Evolutionary conservation across 2,329 filamentous ascomycete species (phyloP), one percentile per base, ranked within the genome.

Genomic region (Aureobasidium sp.): DNA sequence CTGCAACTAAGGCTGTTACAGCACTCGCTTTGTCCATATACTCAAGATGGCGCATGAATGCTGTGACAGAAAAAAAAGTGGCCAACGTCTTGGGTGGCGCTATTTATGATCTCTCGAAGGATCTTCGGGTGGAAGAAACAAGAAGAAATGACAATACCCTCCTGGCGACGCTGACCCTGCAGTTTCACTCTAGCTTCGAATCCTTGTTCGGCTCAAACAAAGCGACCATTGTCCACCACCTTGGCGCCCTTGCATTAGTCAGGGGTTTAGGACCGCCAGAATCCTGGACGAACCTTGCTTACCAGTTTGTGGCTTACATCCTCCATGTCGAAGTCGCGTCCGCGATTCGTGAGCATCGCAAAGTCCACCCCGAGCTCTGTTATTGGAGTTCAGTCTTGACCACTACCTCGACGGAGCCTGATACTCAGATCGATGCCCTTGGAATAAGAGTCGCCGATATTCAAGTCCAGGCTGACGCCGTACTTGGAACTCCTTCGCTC

Each of bases 181-280:
- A 56, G n/a, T 56, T 56, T 10, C 52, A 56, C 39, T 56, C 52
- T 2, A 56, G 52, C 27, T 56, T 44, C 17, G 52, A 56, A 13
- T 43, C 52, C 9, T 34, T 56, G 26, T 56, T 56, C 10, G 37
- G 13, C 7, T 43, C 52, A 2, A 56, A 32, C 17, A 44, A 43
- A 44, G 52, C 52, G 2, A 56, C 52, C 3, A 56, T 56, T 8
- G 52, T 56, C 1, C 52, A 56, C 39, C 52, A 56, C 17, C 27
- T 56, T n/a, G 52, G 52, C 5, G 52, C 52, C 1, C 52, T 56
- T 9, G 52, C 52, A 17, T 32, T 56, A 39, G 52, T 56, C 5
- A 56, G 37, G 7, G 52, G n/a, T 6, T 44, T 56, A 4, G 52
- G 52, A 2, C 52, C 26, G 5, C 37, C 37, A 20, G 26, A 32